Evolutionary conservation across 164 flowering plant genomes (phyloP), one percentile per base, ranked within the genome.

Genomic region (Aristolochia contorta): DNA sequence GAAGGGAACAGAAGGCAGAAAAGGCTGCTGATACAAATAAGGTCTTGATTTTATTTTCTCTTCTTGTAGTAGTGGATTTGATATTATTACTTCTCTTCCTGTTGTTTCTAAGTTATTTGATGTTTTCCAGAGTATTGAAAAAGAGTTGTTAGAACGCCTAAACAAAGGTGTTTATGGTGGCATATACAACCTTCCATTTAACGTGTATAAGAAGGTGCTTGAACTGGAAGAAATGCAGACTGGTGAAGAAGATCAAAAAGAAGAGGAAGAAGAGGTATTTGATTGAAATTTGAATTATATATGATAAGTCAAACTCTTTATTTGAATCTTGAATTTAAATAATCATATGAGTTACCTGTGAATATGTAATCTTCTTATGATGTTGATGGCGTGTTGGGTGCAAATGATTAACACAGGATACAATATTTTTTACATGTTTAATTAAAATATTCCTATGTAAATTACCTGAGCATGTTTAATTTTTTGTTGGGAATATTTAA

Each of bases 1-100:
- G 96, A 63, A 80, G 96, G 64, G 90, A 84, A 72, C 85, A 79
- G 59, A 89, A 89, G 72, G 96, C 96, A 64, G 89, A 79, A 75
- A 81, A 74, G 30, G 93, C 97, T 30, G 97, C 97, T 22, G 65
- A 76, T 33, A 58, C 87, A 68, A 93, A 87, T 27, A 87, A 84
- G 91, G 96, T 86, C 72, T 47, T 22, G 16, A 43, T 12, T 55
- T 47, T n/a, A n/a, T n/a, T 57, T 64, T 10, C 16, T 22, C 52
- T 47, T 12, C 46, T 13, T 49, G 19, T 32, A 33, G 9, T 16
- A 1, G 16, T 30, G 32, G 6, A 49, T 6, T 49, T 56, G 12
- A 18, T 56, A 5, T 18, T 56, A 18, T 5, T 30, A 8, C 0
- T 16, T 56, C 4, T 16, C 20, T 15, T 32, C n/a, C 19, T 16